These are phyloP conservation scores for Euptelea pleiosperma DNA, from an alignment of 164 flowering plant species.

Conservation along the genomic window DNA sequence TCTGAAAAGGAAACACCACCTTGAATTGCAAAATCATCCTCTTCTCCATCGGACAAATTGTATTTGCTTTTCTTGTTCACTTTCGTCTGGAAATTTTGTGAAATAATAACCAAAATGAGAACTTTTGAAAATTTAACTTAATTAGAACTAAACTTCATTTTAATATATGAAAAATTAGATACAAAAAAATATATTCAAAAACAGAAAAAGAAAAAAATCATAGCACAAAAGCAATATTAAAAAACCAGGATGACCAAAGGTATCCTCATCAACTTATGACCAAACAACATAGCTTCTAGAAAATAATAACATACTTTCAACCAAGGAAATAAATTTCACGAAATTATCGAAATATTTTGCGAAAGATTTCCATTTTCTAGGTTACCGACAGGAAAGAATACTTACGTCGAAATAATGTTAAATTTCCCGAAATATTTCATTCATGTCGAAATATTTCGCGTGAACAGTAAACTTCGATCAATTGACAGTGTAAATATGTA, in stretches of 20 bases:
- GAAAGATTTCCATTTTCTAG: too few species aligned
- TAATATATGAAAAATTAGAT: not conserved
- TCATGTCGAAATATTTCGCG: too few species aligned
- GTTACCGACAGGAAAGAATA: too few species aligned
- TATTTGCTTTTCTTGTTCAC: slow-evolving; percentile 62
- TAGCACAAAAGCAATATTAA: not conserved
- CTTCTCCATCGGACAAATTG: slow-evolving; percentile 92
- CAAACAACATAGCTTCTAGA: not conserved
- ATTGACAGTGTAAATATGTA: too few species aligned
- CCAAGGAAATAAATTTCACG: too few species aligned
- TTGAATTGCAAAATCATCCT: slow-evolving; percentile 53
- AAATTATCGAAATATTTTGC: too few species aligned
- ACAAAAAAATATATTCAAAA: not conserved
- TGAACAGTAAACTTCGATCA: too few species aligned
- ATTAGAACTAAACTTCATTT: not conserved
- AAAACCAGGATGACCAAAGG: not conserved
- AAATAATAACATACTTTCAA: not conserved
- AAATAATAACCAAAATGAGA: slow-evolving; percentile 1
- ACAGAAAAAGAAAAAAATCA: not conserved
- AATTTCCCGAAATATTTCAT: too few species aligned
- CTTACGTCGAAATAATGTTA: too few species aligned
- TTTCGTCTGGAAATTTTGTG: slow-evolving; percentile 40
- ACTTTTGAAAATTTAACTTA: not conserved
- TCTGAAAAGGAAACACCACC: slow-evolving; percentile 37
- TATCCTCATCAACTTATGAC: not conserved